Base-by-base conservation (phyloP, 768 basidiomycete genomes). In the Sarcomyxa edulis region DNA sequence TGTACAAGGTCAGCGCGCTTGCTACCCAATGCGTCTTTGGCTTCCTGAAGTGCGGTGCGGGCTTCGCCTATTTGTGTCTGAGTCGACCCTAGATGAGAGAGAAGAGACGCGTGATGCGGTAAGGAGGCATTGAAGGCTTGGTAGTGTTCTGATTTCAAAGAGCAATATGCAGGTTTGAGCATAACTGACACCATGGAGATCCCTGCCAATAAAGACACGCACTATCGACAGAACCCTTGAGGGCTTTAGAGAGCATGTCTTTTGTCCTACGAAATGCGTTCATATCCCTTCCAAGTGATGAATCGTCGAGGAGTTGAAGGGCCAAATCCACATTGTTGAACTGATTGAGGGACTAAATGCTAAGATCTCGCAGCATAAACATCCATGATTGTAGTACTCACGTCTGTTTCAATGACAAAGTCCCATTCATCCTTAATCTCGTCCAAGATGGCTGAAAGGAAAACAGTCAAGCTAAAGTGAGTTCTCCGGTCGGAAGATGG, bases 261-360 rank as follows among this genome's bases (percentile, higher is more conserved):
- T 90, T 92, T 3, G 87, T 85, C 29, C 70, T 62, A 21, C 76
- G 71, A 55, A 95, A 95, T 1, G 88, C 86, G 6, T 75, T 66
- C 52, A 90, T 79, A 48, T 82, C 78, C 54, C 83, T 86, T 3
- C 84, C 84, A 1, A 68, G 60, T 8, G 84, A 80, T 2, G 78
- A 76, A 28, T 81, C 73, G 47, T 93, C 89, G 18, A 99, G 66
- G 3, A 99, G 72, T 50, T 91, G 83, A 11, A 99, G 73, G 4
- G 96, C 94, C 25, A 98, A 71, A 52, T 94, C 86, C 23, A 96
- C 94, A 33, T 86, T 85, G 56, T 96, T 95, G 63, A 98, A 99
- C 83, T 93, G 50, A 18, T 44, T n/a, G n/a, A n/a, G n/a, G n/a
- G n/a, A n/a, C n/a, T n/a, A n/a, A n/a, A n/a, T n/a, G n/a, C n/a